Evolutionary conservation across 192 early-diverging fungal genomes (phyloP).

Genomic region (Mortierella antarctica): DNA sequence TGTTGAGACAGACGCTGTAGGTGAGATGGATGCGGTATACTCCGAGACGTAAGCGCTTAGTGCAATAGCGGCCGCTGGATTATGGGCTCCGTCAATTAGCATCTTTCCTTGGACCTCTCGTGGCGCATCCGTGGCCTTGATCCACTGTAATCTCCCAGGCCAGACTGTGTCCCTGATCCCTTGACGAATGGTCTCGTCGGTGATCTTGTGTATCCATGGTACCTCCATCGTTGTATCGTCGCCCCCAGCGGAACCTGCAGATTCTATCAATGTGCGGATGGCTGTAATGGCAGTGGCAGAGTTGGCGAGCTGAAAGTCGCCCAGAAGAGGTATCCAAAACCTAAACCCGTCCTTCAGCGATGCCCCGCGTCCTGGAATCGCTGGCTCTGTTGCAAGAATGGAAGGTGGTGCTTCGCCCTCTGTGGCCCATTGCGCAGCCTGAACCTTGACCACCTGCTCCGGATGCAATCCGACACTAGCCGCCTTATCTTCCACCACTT

Average conservation of each 20-base stretch:
- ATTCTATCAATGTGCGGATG: slow-evolving; percentile 59
- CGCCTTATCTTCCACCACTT: slow-evolving; percentile 42
- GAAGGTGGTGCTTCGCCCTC: not conserved
- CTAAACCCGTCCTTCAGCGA: slow-evolving; percentile 24
- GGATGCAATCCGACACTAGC: slow-evolving; percentile 13
- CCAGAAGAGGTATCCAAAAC: slow-evolving; percentile 71
- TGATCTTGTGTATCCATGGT: slow-evolving; percentile 56
- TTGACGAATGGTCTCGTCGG: slow-evolving; percentile 61
- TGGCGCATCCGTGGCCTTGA: slow-evolving; percentile 25
- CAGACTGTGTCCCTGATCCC: slow-evolving; percentile 79
- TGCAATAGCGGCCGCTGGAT: slow-evolving; percentile 75
- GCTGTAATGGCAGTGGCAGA: slow-evolving; percentile 76
- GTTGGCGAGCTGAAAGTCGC: slow-evolving; percentile 86
- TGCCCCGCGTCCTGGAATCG: slow-evolving; percentile 22
- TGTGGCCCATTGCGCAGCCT: slow-evolving; percentile 35
- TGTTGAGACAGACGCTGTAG: slow-evolving; percentile 2
- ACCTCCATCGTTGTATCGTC: no score
- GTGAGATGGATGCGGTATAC: not conserved
- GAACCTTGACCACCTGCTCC: slow-evolving; percentile 18
- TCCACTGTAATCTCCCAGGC: slow-evolving; percentile 88
- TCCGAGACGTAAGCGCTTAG: slow-evolving; percentile 75
- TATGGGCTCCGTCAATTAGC: slow-evolving; percentile 94
- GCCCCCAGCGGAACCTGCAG: not conserved
- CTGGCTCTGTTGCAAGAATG: not conserved
- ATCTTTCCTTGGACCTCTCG: slow-evolving; percentile 57